These are phyloP conservation scores for Tanacetum coccineum DNA, from an alignment of 129 eudicot species.

Conservation along the genomic window DNA sequence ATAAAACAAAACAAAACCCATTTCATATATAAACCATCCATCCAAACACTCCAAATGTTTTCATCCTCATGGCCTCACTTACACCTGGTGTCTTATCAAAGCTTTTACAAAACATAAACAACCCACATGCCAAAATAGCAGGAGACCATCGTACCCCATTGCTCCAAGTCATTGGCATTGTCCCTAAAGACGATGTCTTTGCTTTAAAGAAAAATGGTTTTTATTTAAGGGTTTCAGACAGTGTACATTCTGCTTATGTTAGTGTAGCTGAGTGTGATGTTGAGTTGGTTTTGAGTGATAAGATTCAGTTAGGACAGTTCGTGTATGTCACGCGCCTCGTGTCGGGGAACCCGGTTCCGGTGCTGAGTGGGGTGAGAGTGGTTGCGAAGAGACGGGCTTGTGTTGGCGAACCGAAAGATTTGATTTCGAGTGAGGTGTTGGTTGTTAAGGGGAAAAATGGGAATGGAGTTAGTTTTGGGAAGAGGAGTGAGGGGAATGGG, in stretches of 20 bases:
- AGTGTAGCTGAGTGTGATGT: slow-evolving; percentile 47
- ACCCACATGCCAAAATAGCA: slow-evolving; percentile 49
- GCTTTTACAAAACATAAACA: slow-evolving; percentile 53
- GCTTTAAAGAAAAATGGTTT: slow-evolving; percentile 46
- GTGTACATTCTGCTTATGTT: slow-evolving; percentile 77
- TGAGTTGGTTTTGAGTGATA: slow-evolving; percentile 61
- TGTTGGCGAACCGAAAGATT: slow-evolving; percentile 70
- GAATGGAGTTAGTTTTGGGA: slow-evolving; percentile 20
- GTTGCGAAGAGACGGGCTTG: slow-evolving; percentile 65
- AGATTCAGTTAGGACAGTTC: slow-evolving; percentile 77
- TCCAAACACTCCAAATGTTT: no score
- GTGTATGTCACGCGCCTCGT: slow-evolving; percentile 65
- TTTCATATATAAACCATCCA: no score
- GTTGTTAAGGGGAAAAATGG: slow-evolving; percentile 21
- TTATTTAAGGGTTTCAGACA: slow-evolving; percentile 61
- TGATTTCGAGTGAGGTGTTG: slow-evolving; percentile 71
- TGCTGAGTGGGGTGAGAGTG: slow-evolving; percentile 56
- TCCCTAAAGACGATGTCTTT: slow-evolving; percentile 39
- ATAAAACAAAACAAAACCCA: no score
- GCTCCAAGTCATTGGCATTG: slow-evolving; percentile 71
- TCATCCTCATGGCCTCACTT: slow-evolving; percentile 56
- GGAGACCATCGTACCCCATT: slow-evolving; percentile 82
- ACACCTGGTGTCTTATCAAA: slow-evolving; percentile 65
- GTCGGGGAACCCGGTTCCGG: slow-evolving; percentile 65
- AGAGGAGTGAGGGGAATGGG: slow-evolving; percentile 24